A percentile compares a stretch with the other conserved stretches of the same genome.
Evolutionary conservation across 305 asterid genomes (phyloP).

Genomic region (Rubia balearica): DNA sequence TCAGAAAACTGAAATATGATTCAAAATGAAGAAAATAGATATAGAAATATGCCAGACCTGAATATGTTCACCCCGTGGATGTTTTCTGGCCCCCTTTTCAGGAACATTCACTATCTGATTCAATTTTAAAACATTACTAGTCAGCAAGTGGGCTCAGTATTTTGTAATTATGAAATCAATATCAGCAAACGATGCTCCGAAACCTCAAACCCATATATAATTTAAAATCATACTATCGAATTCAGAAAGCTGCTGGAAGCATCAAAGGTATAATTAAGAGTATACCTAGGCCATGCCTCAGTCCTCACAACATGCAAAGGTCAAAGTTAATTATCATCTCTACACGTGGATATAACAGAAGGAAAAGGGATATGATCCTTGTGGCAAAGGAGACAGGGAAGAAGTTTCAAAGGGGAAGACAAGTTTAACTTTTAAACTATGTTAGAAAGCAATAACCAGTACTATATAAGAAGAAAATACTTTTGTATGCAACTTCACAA

Average conservation of each 20-base stretch:
- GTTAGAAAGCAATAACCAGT: constrained; percentile 5
- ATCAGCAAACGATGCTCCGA: neutral
- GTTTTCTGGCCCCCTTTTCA: constrained; percentile 93
- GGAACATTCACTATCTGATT: constrained; percentile 88
- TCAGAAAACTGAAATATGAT: neutral
- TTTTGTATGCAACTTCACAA: neutral
- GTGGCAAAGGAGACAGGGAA: neutral
- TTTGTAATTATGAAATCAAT: neutral
- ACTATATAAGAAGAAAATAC: neutral
- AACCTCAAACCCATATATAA: neutral
- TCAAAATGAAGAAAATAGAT: neutral
- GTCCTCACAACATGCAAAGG: neutral
- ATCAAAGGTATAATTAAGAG: neutral
- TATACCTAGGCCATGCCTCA: neutral
- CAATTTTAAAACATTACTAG: neutral
- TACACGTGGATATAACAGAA: neutral
- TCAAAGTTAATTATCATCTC: neutral
- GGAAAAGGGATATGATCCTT: neutral
- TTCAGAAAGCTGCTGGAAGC: neutral
- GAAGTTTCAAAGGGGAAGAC: neutral
- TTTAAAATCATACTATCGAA: neutral
- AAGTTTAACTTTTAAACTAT: neutral
- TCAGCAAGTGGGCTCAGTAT: constrained; percentile 1
- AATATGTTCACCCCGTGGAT: constrained; percentile 84
- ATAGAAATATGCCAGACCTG: constrained; percentile 46